A percentile compares a stretch with the other conserved stretches of the same genome.
These are phyloP conservation scores for Mycena indigotica DNA, from an alignment of 768 basidiomycete genomes.

Conservation along the genomic window DNA sequence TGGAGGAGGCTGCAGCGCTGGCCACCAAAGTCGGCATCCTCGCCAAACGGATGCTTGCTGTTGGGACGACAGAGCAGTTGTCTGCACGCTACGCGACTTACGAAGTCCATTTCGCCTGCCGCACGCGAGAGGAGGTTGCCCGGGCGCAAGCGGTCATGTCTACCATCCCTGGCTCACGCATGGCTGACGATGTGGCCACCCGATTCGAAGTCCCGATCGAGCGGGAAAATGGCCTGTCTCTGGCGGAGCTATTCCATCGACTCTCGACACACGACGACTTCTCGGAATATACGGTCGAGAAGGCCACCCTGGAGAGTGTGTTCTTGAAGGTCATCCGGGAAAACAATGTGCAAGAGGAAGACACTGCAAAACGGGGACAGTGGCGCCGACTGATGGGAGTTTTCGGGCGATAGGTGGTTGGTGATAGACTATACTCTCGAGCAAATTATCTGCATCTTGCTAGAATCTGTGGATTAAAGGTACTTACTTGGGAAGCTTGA, in stretches of 20 bases:
- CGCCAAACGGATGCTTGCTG: conserved; percentile 68
- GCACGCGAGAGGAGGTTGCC: conserved; percentile 59
- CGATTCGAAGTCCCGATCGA: conserved; percentile 72
- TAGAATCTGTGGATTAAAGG: too few relatives aligned
- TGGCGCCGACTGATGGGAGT: background rate
- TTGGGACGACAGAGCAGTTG: conserved; percentile 66
- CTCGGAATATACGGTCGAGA: conserved; percentile 71
- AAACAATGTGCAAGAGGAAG: conserved; percentile 57
- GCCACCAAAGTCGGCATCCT: conserved; percentile 78
- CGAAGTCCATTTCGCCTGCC: conserved; percentile 75
- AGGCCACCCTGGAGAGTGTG: conserved; percentile 68
- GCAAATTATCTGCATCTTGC: too few relatives aligned
- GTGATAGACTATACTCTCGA: too few relatives aligned
- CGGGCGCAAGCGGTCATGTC: conserved; percentile 64
- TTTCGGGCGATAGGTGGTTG: background rate
- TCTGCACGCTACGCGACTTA: conserved; percentile 71
- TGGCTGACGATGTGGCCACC: conserved; percentile 75
- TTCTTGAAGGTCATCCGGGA: conserved; percentile 71
- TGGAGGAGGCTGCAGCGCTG: conserved; percentile 82
- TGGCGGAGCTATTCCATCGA: conserved; percentile 60
- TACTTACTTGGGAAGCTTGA: too few relatives aligned
- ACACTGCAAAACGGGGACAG: conserved; percentile 19
- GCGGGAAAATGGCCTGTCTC: conserved; percentile 42
- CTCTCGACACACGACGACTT: conserved; percentile 57
- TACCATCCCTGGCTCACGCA: conserved; percentile 60